Evolutionary conservation across 495 filamentous ascomycete genomes (phyloP).

Genomic region (Glarea lozoyensis): DNA sequence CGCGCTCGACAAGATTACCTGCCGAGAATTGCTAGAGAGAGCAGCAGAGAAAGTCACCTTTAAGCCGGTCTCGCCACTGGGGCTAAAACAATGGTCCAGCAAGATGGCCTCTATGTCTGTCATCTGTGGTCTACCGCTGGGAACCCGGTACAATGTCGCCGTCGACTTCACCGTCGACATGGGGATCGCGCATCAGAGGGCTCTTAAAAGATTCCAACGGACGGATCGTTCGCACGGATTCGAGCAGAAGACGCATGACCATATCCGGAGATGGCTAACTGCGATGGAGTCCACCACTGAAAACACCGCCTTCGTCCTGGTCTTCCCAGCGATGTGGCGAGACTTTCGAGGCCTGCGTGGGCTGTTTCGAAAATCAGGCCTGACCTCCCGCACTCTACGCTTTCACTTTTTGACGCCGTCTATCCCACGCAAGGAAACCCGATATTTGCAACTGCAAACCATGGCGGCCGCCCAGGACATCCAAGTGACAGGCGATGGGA

Average conservation of each 20-base stretch:
- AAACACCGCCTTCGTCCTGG: background rate
- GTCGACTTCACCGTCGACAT: too few relatives aligned
- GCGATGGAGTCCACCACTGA: background rate
- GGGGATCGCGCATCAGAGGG: too few relatives aligned
- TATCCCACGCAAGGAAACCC: background rate
- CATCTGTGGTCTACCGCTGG: too few relatives aligned
- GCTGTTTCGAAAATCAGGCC: background rate
- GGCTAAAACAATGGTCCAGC: too few relatives aligned
- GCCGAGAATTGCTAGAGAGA: too few relatives aligned
- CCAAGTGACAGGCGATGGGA: background rate
- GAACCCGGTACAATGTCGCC: too few relatives aligned
- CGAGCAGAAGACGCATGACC: background rate
- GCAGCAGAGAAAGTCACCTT: too few relatives aligned
- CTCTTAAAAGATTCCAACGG: background rate
- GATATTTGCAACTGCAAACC: background rate
- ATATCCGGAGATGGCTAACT: background rate
- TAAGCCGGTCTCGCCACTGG: too few relatives aligned
- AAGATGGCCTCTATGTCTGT: too few relatives aligned
- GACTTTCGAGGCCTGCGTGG: background rate
- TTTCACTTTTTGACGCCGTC: conserved; percentile 1
- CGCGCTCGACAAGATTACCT: too few relatives aligned
- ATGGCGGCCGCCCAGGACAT: background rate
- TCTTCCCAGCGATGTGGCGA: background rate
- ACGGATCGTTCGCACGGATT: background rate
- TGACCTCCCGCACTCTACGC: background rate